These are phyloP conservation scores for Flaveria floridana DNA, from an alignment of 140 eudicot species.

Conservation along the genomic window DNA sequence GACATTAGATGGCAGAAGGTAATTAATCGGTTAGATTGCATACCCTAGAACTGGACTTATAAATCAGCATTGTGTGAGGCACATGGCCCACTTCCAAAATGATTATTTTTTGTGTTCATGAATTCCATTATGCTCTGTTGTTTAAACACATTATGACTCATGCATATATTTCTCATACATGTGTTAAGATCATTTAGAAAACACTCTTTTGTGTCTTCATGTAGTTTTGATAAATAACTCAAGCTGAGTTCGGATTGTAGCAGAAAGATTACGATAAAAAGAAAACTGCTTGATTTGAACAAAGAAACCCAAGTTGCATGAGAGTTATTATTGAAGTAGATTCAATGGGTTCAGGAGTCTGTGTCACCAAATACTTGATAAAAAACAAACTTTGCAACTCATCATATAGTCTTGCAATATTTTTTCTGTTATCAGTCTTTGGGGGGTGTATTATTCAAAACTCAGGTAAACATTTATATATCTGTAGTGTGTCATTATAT, in stretches of 20 bases:
- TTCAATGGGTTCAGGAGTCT: neutral
- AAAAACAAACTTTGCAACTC: neutral
- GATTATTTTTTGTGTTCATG: neutral
- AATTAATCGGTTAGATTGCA: neutral
- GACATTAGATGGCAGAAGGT: neutral
- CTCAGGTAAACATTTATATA: constrained; percentile 1
- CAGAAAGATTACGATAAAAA: neutral
- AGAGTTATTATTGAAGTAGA: neutral
- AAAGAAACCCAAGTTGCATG: neutral
- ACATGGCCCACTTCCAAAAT: neutral
- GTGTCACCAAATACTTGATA: neutral
- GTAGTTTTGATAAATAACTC: neutral
- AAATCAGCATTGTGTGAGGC: neutral
- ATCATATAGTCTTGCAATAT: neutral
- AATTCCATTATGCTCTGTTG: neutral
- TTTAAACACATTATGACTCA: neutral
- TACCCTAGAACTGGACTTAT: neutral
- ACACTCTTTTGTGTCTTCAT: neutral
- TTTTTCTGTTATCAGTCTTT: constrained; percentile 29
- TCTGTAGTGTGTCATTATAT: neutral
- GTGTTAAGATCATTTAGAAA: neutral
- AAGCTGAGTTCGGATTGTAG: too few relatives aligned
- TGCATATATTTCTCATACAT: neutral
- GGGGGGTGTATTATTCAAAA: constrained; percentile 42
- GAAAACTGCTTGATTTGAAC: neutral